Evolutionary conservation across 2,329 filamentous ascomycete species (phyloP).

Genomic region (Fusarium camptoceras): DNA sequence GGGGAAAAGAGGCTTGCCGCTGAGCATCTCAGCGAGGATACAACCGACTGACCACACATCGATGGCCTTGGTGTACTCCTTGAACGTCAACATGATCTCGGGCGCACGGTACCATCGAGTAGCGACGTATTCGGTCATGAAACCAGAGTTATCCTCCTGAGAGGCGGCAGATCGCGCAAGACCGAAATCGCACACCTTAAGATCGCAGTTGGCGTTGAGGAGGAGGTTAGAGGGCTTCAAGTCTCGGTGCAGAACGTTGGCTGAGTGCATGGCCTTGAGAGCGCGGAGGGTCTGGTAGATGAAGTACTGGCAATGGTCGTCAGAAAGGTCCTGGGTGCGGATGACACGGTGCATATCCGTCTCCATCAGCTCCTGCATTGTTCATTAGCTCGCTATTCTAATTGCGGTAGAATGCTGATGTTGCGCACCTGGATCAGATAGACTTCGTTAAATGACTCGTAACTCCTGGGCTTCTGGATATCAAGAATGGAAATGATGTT

Average conservation of each 20-base stretch:
- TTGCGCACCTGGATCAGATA: slow-evolving; percentile 91
- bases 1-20: slow-evolving; percentile 96
- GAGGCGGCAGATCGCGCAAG: slow-evolving; percentile 95
- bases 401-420: slow-evolving; percentile 1
- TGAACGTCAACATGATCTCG: slow-evolving; percentile 99
- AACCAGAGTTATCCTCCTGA: slow-evolving; percentile 99
- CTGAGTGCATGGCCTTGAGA: slow-evolving; percentile 99
- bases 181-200: slow-evolving; percentile 99
- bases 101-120: slow-evolving; percentile 99
- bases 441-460: slow-evolving; percentile 96
- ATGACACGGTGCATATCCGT: slow-evolving; percentile 99
- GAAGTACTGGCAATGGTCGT: slow-evolving; percentile 99
- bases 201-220: slow-evolving; percentile 97
- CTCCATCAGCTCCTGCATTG: slow-evolving; percentile 90
- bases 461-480: slow-evolving; percentile 97
- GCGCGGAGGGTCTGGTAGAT: slow-evolving; percentile 99
- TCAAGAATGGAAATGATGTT: slow-evolving; percentile 99
- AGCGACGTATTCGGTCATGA: slow-evolving; percentile 99
- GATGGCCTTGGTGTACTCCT: slow-evolving; percentile 99
- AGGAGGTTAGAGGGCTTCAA: slow-evolving; percentile 97
- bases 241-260: slow-evolving; percentile 96
- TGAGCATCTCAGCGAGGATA: slow-evolving; percentile 98
- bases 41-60: slow-evolving; percentile 99
- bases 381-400: slow-evolving; percentile 18
- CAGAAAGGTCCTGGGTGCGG: slow-evolving; percentile 96